Conservation (phyloP, 495 filamentous ascomycete species). For the Podospora australis region DNA sequence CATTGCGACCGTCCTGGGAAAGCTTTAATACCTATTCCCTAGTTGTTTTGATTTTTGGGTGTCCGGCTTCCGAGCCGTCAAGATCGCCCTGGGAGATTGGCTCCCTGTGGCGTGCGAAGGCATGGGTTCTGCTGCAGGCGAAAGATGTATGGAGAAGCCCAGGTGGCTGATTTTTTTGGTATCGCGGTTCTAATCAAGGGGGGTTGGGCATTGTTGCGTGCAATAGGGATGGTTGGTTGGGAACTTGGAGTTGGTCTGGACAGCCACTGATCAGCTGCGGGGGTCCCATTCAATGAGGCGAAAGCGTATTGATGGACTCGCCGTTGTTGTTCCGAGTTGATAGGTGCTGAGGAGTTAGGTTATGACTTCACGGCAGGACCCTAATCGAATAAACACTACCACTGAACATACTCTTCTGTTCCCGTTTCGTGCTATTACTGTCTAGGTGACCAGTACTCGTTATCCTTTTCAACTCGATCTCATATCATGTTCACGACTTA, state of each 20-base stretch:
- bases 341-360: conserved; percentile 31
- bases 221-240: conserved; percentile 11
- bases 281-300: not conserved
- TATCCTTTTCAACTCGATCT: no score
- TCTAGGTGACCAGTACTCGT: conserved; percentile 2
- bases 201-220: conserved; percentile 9
- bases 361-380: conserved; percentile 38
- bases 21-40: conserved; percentile 30
- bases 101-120: conserved; percentile 3
- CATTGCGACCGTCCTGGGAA: conserved; percentile 9
- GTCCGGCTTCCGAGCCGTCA: not conserved
- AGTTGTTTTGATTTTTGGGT: conserved; percentile 12
- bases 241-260: conserved; percentile 6
- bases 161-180: conserved; percentile 34
- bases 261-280: not conserved
- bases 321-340: conserved; percentile 21
- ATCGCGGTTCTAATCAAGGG: conserved; percentile 35
- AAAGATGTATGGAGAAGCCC: conserved; percentile 40
- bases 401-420: not conserved
- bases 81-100: conserved; percentile 1
- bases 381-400: conserved; percentile 28
- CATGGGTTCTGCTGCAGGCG: conserved; percentile 26
- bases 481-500: no score
- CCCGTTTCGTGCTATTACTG: not conserved
- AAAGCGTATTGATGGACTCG: conserved; percentile 4